Base-by-base conservation (phyloP, 2,329 filamentous ascomycete species). In the Epichloe scottii region DNA sequence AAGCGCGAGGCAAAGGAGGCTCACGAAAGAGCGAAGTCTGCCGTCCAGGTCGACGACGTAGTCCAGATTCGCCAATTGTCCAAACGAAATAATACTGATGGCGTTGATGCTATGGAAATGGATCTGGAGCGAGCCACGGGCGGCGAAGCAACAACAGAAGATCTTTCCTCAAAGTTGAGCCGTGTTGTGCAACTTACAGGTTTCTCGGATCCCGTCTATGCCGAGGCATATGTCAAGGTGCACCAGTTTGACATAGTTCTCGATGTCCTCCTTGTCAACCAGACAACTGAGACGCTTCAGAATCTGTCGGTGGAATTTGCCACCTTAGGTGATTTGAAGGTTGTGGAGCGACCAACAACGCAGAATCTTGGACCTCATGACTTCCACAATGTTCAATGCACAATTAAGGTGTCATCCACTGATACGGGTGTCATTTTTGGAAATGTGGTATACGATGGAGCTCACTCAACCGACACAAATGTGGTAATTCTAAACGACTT, bases 341-440 rank as follows among this genome's bases (percentile, higher is more conserved):
- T 98, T 35, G 91, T 98, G 23, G 93, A 98, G 71, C 81, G 90
- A 56, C 93, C 93, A 41, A 94, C 89, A 3, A 97, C 93, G 5
- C 93, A 97, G 68, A 98, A 96, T 63, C 79, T 98, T 12, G 89
- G 85, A 2, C 89, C 89, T 1, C 89, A 96, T 64, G 93, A 96
- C 68, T 98, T 98, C 76, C 82, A 95, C 72, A 97, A 97, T 63
- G 89, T 98, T 34, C 93, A 98, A 69, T 91, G 90, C 64, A 98
- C 93, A 11, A 94, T 98, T 76, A 97, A 97, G 73, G 93, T 98
- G 21, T 95, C 89, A 3, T 95, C 89, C 6, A 98, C 93, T 4
- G 93, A 98, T 64, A 97, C 93, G 2, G 93, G 93, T 51, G 93
- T 98, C 58, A 98, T 98, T 60, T 98, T 98, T 62, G 93, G 93